Conservation (phyloP, 2,329 filamentous ascomycete genomes). For the Celoporthe dispersa region DNA sequence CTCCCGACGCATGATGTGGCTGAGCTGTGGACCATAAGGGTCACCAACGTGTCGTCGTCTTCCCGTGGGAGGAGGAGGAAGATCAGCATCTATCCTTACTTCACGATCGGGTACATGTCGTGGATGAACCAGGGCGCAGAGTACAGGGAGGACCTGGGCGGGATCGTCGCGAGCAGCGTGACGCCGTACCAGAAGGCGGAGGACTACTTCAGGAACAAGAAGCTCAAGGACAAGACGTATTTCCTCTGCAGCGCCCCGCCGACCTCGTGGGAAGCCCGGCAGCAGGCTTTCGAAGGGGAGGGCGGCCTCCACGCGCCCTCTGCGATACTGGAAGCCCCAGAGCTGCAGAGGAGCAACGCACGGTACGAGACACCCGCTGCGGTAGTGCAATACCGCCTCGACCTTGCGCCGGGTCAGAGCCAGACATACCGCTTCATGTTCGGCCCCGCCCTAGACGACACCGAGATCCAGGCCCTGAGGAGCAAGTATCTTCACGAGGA, state of each 20-base stretch:
- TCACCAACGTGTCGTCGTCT: constrained; percentile 51
- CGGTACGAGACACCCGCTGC: constrained; percentile 60
- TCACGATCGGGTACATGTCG: constrained; percentile 64
- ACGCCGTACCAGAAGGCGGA: constrained; percentile 62
- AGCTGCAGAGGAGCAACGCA: constrained; percentile 52
- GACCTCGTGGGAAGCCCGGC: constrained; percentile 56
- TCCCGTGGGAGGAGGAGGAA: constrained; percentile 47
- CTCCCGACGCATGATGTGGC: constrained; percentile 59
- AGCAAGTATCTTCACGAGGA: constrained; percentile 53
- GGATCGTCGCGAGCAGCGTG: constrained; percentile 55
- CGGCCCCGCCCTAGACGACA: constrained; percentile 57
- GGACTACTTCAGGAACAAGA: constrained; percentile 62
- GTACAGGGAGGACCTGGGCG: constrained; percentile 52
- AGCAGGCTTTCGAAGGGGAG: constrained; percentile 59
- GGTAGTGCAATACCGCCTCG: constrained; percentile 55
- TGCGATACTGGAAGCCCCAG: constrained; percentile 41
- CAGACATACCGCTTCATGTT: constrained; percentile 59
- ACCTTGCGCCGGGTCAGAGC: constrained; percentile 45
- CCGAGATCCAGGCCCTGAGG: constrained; percentile 51
- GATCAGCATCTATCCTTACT: constrained; percentile 60
- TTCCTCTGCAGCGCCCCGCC: constrained; percentile 58
- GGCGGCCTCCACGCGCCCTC: constrained; percentile 58
- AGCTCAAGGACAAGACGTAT: constrained; percentile 61
- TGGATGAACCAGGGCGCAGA: constrained; percentile 65
- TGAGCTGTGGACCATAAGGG: constrained; percentile 59